Evolutionary conservation across 1,284 basidiomycete genomes (phyloP), one percentile per base, ranked within the genome.

Genomic region (Coniferiporia weirii): DNA sequence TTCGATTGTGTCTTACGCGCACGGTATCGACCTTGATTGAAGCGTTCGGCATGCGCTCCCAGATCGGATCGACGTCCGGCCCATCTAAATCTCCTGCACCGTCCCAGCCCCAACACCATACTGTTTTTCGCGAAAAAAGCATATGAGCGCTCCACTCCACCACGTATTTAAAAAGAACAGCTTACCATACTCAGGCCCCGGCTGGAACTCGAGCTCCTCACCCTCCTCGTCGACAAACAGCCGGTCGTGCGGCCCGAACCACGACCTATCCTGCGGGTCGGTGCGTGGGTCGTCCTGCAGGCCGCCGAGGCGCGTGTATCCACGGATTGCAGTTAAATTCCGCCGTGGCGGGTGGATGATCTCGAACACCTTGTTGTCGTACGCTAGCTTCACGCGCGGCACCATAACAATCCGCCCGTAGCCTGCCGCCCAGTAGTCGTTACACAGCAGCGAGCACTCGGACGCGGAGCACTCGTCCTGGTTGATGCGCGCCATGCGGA

Each of bases 81-180:
- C 93, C 94, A 64, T 96, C 95, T 22, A 98, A 79, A 70, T 97
- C 95, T 49, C 95, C 95, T 2, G 95, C 95, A 40, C 95, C 95
- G 69, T 98, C 95, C 95, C 95, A 98, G 20, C 95, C 95, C 95
- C 95, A 97, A 71, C 94, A 97, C 94, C 94, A 97, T 7, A 96
- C 94, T 95, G 59, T 47, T 27, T 27, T 27, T 27, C 27, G 63
- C 12, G 9, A 20, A 10, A 48, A 19, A 27, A 27, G 27, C n/a
- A n/a, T 27, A 10, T 46, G 38, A 59, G 32, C 13, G 4, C 43
- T 20, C 22, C 13, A 54, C 4, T 32, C 47, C 56, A 48, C 56
- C 35, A 57, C 46, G 3, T 45, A 53, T 63, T n/a, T n/a, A n/a
- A n/a, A 45, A 38, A 35, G 45, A n/a, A 53, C 27, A 76, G 49